Evolutionary conservation across 805 yeast species (phyloP).

Genomic region (Saccharomycopsis malanga): DNA sequence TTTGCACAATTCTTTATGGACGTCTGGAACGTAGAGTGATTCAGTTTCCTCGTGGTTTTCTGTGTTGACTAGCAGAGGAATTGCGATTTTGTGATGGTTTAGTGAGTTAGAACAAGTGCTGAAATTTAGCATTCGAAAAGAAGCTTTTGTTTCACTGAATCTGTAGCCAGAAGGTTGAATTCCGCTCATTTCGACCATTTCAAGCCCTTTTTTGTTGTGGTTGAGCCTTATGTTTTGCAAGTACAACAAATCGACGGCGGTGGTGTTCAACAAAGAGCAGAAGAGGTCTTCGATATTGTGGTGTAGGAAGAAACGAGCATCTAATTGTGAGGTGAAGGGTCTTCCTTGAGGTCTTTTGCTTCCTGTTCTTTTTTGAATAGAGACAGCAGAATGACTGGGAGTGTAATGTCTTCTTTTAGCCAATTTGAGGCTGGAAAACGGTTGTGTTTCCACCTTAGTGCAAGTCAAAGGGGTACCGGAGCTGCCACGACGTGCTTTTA

Average conservation of each 20-base stretch:
- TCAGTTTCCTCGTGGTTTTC: not conserved
- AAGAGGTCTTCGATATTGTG: conserved; percentile 24
- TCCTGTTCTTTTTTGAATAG: conserved; percentile 20
- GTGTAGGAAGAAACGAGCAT: conserved; percentile 29
- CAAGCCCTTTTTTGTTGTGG: not conserved
- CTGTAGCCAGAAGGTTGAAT: not conserved
- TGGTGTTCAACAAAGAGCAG: conserved; percentile 24
- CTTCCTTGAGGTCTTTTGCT: conserved; percentile 30
- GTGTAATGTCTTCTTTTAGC: conserved; percentile 19
- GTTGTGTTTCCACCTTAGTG: no score
- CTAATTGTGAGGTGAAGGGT: conserved; percentile 29
- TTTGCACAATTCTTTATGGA: conserved; percentile 4
- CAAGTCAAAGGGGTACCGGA: no score
- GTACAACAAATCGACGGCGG: not conserved
- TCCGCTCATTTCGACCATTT: not conserved
- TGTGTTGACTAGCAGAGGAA: not conserved
- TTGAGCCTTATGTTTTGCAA: no score
- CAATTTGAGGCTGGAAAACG: conserved; percentile 1
- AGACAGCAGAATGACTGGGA: conserved; percentile 10
- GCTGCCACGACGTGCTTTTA: no score
- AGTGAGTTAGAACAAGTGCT: not conserved
- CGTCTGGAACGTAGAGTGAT: conserved; percentile 4
- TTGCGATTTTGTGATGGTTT: no score
- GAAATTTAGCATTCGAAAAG: not conserved
- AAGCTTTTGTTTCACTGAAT: not conserved